Percentiles rank a stretch among this genome's conserved stretches.
These are phyloP conservation scores for Rhododendron williamsianum DNA, from an alignment of 148 eudicot genomes.

Conservation along the genomic window DNA sequence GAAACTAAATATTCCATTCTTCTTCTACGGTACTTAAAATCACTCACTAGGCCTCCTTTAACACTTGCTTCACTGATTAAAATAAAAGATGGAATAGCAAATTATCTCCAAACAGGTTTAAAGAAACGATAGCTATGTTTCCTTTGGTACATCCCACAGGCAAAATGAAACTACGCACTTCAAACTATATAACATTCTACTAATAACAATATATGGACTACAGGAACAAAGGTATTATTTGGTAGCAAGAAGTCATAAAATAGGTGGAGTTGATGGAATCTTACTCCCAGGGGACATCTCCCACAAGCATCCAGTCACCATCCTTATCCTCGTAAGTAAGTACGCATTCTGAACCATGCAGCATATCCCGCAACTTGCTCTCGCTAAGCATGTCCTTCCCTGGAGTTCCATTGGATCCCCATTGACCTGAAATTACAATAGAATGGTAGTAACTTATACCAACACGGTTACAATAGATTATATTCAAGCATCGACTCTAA, in stretches of 20 bases:
- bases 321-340: constrained; percentile 92
- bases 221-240: neutral
- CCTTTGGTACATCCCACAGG: neutral
- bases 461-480: neutral
- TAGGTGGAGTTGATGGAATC: constrained; percentile 11
- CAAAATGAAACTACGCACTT: neutral
- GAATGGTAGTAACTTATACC: constrained; percentile 3
- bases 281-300: constrained; percentile 84
- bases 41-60: neutral
- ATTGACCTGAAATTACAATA: constrained; percentile 27
- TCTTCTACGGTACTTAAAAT: neutral
- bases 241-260: neutral
- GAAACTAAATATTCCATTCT: neutral
- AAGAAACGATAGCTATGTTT: neutral
- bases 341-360: constrained; percentile 88
- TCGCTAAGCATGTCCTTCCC: constrained; percentile 53
- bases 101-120: neutral
- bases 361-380: constrained; percentile 70
- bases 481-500: neutral
- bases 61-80: neutral
- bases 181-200: neutral
- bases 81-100: neutral
- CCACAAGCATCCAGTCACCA: constrained; percentile 81
- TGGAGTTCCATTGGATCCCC: constrained; percentile 36
- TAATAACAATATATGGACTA: neutral